A percentile compares a stretch with the other conserved stretches of the same genome.
phyloP scores from a whole-genome alignment of 495 filamentous ascomycete species.

The Podospora australis region DNA sequence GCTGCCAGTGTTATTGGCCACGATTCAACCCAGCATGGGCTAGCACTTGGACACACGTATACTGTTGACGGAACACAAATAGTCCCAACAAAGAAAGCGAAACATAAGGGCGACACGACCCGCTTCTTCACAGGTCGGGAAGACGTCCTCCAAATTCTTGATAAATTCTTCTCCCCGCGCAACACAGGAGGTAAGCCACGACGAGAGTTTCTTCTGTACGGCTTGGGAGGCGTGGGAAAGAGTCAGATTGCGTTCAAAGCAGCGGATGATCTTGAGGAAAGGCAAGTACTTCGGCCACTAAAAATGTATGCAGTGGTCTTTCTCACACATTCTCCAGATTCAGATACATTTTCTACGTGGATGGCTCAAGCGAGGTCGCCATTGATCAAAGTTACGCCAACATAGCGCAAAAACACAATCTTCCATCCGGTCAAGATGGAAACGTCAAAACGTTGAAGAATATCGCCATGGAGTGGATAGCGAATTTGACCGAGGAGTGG shows the following conservation, averaged over 20 bases:
- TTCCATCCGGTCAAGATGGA: background rate
- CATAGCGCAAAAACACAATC: background rate
- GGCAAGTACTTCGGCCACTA: slow-evolving; percentile 4
- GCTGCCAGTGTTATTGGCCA: background rate
- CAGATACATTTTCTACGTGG: slow-evolving; percentile 16
- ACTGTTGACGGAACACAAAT: slow-evolving; percentile 9
- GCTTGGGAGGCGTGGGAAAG: slow-evolving; percentile 20
- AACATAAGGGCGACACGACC: background rate
- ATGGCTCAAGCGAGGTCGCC: slow-evolving; percentile 8
- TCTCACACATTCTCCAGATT: slow-evolving; percentile 2
- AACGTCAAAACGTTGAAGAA: background rate
- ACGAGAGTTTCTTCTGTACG: slow-evolving; percentile 16
- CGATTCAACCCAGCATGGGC: slow-evolving; percentile 3
- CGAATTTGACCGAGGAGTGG: slow-evolving; percentile 12
- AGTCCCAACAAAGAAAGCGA: background rate
- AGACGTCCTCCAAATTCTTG: slow-evolving; percentile 11
- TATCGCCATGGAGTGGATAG: slow-evolving; percentile 9
- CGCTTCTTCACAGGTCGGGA: slow-evolving; percentile 18
- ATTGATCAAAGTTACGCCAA: slow-evolving; percentile 11
- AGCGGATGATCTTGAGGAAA: slow-evolving; percentile 2
- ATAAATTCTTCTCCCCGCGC: background rate
- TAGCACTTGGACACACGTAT: slow-evolving; percentile 7
- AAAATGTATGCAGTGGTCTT: background rate
- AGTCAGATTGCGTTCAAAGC: slow-evolving; percentile 17
- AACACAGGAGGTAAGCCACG: background rate